A percentile compares a stretch with the other conserved stretches of the same genome.
These are phyloP conservation scores for Macaranga tanarius DNA, from an alignment of 441 rosid genomes.

Conservation along the genomic window DNA sequence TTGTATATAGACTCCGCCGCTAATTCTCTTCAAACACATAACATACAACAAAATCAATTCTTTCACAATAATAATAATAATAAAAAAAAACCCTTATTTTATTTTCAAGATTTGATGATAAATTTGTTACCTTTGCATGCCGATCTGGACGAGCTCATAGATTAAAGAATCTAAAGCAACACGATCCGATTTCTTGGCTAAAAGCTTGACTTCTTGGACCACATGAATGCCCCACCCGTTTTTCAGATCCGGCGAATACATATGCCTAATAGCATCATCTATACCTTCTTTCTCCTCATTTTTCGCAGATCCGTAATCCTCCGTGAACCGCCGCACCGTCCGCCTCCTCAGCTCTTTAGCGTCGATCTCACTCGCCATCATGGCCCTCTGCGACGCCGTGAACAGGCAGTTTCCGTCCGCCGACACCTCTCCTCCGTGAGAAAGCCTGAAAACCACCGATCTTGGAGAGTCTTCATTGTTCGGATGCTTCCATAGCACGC, in stretches of 20 bases:
- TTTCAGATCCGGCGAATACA: slow-evolving; percentile 97
- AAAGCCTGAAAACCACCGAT: slow-evolving; percentile 71
- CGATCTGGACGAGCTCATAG: slow-evolving; percentile 73
- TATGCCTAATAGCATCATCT: slow-evolving; percentile 58
- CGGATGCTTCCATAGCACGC: slow-evolving; percentile 88
- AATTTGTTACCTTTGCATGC: slow-evolving; percentile 74
- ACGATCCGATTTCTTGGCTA: slow-evolving; percentile 77
- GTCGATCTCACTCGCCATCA: slow-evolving; percentile 74
- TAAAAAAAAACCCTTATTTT: too few species aligned
- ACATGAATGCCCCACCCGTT: slow-evolving; percentile 95
- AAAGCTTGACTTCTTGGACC: slow-evolving; percentile 81
- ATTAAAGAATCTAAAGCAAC: slow-evolving; percentile 63
- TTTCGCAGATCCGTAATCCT: slow-evolving; percentile 59
- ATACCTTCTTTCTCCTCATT: slow-evolving; percentile 47
- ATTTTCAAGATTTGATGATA: slow-evolving; percentile 1
- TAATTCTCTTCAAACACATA: slow-evolving; percentile 55
- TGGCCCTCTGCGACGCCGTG: slow-evolving; percentile 76
- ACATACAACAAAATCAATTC: not conserved
- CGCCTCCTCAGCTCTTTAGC: slow-evolving; percentile 76
- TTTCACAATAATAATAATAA: too few species aligned
- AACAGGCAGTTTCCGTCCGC: slow-evolving; percentile 95
- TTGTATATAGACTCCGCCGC: slow-evolving; percentile 87
- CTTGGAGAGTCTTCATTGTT: slow-evolving; percentile 18
- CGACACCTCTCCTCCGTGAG: slow-evolving; percentile 91
- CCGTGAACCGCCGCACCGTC: slow-evolving; percentile 64